Evolutionary conservation across 768 basidiomycete genomes (phyloP), one percentile per base, ranked within the genome.

Genomic region (Rhodosporidiobolus odoratus): DNA sequence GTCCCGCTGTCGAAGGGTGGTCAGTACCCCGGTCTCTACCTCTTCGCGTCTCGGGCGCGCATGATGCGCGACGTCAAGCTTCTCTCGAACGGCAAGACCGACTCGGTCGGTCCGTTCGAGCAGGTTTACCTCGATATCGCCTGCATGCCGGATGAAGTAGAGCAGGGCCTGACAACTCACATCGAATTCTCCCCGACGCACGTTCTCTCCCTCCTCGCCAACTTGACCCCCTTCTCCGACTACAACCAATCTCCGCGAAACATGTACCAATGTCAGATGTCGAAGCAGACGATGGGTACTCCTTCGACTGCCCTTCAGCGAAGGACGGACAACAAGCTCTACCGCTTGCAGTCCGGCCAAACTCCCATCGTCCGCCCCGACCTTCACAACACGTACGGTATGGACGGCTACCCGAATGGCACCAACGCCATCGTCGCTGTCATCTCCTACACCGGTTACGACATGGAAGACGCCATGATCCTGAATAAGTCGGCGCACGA

Each of bases 401-500:
- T 99, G 90, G 96, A 99, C 80, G 86, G 90, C 40, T 99, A 93
- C 85, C 96, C 96, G 2, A 98, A 94, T 76, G 96, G 96, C 23
- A 97, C 90, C 54, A 99, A 99, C 79, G 96, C 96, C 27, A 84
- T 99, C 69, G 96, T 99, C 58, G 96, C 96, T n/a, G 96, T 99
- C 78, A 98, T 99, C 76, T 99, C 96, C 1, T 99, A 99, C 79
- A 99, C 96, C 6, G 96, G 96, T 6, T 99, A 99, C 80, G 96
- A 99, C 80, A 99, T 99, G 96, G 96, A 99, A 82, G 96, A 99
- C 76, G 96, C 96, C 75, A 99, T 99, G 96, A 99, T 99, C 75
- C 82, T 99, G 61, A 99, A 99, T 81, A 99, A 99, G 81, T 98
- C 94, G 1, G 89, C 92, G 4, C 93, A 99, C 78, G 96, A 99